These are phyloP conservation scores for Paecilomyces sp. DNA, from an alignment of 2,329 filamentous ascomycete species.

Conservation along the genomic window DNA sequence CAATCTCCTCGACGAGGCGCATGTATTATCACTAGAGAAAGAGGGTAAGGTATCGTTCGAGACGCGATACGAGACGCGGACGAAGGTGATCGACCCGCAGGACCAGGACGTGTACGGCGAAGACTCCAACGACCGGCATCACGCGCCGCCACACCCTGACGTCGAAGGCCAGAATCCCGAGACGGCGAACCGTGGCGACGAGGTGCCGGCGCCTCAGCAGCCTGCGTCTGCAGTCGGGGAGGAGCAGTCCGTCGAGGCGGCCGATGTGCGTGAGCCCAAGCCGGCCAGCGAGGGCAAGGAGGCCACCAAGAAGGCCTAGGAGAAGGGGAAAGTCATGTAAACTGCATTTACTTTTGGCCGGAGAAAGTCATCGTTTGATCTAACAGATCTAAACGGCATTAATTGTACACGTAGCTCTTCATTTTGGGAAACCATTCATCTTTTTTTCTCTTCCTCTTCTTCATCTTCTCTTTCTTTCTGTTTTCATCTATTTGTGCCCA, in stretches of 20 bases:
- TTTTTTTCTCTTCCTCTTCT: background rate
- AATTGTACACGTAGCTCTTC: constrained; percentile 2
- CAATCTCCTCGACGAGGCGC: constrained; percentile 74
- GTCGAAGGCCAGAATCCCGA: constrained; percentile 52
- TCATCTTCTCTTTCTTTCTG: too few relatives aligned
- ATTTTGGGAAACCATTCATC: background rate
- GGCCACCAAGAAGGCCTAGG: constrained; percentile 31
- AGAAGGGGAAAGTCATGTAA: background rate
- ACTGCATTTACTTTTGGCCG: background rate
- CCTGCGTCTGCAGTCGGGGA: constrained; percentile 34
- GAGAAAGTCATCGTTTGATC: background rate
- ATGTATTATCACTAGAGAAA: constrained; percentile 64
- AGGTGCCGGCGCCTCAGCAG: constrained; percentile 26
- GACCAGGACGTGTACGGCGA: constrained; percentile 64
- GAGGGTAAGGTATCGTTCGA: constrained; percentile 93
- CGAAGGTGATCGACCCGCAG: constrained; percentile 68
- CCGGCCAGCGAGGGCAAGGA: constrained; percentile 43
- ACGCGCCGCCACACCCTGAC: constrained; percentile 50
- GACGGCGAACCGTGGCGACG: constrained; percentile 39
- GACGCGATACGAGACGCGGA: constrained; percentile 93
- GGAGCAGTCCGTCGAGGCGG: constrained; percentile 29
- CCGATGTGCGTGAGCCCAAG: constrained; percentile 32
- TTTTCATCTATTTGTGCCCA: background rate
- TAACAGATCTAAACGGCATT: background rate
- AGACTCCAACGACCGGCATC: constrained; percentile 9